A percentile compares a stretch with the other conserved stretches of the same genome.
Conservation (phyloP, 2,329 filamentous ascomycete genomes). For the Davidsoniella eucalypti region DNA sequence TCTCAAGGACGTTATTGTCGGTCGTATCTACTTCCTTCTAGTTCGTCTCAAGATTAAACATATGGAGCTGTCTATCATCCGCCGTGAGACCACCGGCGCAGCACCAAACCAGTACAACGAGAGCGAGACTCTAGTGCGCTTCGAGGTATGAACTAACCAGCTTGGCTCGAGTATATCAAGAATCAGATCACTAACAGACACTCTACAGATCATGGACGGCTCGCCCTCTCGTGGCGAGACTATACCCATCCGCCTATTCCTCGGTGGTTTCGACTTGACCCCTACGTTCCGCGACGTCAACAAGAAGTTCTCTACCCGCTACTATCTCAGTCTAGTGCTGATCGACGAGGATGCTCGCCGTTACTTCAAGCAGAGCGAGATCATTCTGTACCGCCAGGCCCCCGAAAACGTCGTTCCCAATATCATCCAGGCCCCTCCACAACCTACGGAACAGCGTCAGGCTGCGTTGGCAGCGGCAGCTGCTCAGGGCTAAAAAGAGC, state of each 20-base stretch:
- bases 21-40: slow-evolving; percentile 93
- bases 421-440: slow-evolving; percentile 17
- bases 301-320: slow-evolving; percentile 98
- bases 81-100: slow-evolving; percentile 87
- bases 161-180: not conserved
- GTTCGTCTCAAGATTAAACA: slow-evolving; percentile 98
- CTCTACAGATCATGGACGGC: slow-evolving; percentile 83
- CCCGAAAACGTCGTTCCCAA: slow-evolving; percentile 27
- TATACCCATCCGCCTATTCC: slow-evolving; percentile 90
- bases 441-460: slow-evolving; percentile 29
- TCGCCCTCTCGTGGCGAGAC: slow-evolving; percentile 91
- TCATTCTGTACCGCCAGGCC: slow-evolving; percentile 81
- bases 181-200: not conserved
- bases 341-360: slow-evolving; percentile 94
- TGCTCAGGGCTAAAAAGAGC: slow-evolving; percentile 15
- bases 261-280: slow-evolving; percentile 92
- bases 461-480: slow-evolving; percentile 22
- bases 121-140: slow-evolving; percentile 91
- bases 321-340: slow-evolving; percentile 89
- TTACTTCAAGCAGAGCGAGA: slow-evolving; percentile 99
- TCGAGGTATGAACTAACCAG: slow-evolving; percentile 46
- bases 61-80: slow-evolving; percentile 97
- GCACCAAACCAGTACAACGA: slow-evolving; percentile 99
- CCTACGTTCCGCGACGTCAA: slow-evolving; percentile 98
- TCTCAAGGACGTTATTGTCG: slow-evolving; percentile 96